Base-by-base conservation (phyloP, 208 protist genomes). In the Crithidia acanthocephali region DNA sequence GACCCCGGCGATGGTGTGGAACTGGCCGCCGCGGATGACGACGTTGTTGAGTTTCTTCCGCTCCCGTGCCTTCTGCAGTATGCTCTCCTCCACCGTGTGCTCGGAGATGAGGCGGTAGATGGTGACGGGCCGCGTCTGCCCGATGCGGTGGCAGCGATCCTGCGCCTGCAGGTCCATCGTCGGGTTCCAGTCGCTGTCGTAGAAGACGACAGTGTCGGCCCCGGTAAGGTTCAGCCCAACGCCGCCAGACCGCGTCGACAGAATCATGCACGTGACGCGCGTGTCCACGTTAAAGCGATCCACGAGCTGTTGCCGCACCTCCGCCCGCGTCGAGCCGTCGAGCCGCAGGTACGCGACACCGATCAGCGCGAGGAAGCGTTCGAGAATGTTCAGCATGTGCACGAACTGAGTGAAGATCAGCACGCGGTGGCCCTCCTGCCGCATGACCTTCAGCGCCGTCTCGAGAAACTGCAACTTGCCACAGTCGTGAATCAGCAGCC, bases 371-470 rank as follows among this genome's bases (percentile, higher is more conserved):
- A 99, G 71, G 74, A 99, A 99, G n/a, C 84, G 82, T 73, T 99
- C 98, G 9, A 99, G 74, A 42, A 99, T 94, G 80, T 99, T 96
- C 10, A 99, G 89, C 89, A 99, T 98, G 48, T 88, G 81, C 10
- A 92, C 92, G 87, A 99, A 99, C 77, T 99, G 99, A 20, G 98
- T 98, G 79, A 99, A 99, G 51, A 99, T 99, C 11, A 99, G 86
- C 53, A 93, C 91, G 28, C 94, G 90, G 76, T 99, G 97, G 11
- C 90, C 91, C 2, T 93, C 83, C 56, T 74, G 59, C 20, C 93
- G 86, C 56, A 98, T 75, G 53, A 85, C 68, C 65, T 83, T 84
- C 32, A 98, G 81, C 6, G 98, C 65, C n/a, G 30, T 18, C 13
- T 84, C 84, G 2, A 99, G 76, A 55, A 94, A 87, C 70, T 98